Evolutionary conservation across 257 asterid genomes (phyloP), one percentile per base, ranked within the genome.

Genomic region (Oldenlandia corymbosa): DNA sequence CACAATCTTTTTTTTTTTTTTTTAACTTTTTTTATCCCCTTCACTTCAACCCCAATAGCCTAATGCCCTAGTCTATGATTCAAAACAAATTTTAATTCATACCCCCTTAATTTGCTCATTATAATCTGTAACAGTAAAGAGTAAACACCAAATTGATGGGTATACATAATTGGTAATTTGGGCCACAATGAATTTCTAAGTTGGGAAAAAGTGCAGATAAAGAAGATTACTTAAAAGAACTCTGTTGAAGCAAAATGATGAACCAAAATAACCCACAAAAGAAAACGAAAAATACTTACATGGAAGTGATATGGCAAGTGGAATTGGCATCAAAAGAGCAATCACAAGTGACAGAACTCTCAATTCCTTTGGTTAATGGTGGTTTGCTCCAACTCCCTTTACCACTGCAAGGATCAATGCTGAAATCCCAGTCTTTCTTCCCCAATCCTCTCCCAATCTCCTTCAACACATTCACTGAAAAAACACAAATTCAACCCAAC

Each of bases 341-440:
- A 71, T 86, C 79, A 71, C 98, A 91, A 24, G 76, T 62, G 20
- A 91, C 83, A 55, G 77, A 74, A 73, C 82, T 91, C 74, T 91
- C 94, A 65, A 81, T 27, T 30, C 94, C 90, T 79, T 88, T 86
- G 5, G 37, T 62, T 10, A 67, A 41, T 67, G 76, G 36, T 10
- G 92, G 87, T 62, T 76, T 27, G 65, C 83, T 91, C 98, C 96
- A 91, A 68, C 78, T 88, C 54, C 87, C 96, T 62, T 67, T 79
- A 21, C 83, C 85, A 70, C 86, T 80, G 73, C 96, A 91, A 4
- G 94, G 92, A 75, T 91, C 95, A 54, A 49, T 74, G 74, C 70
- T 73, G 60, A 88, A 86, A 66, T 88, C 83, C 96, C 98, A 91
- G 71, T 88, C 98, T 26, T 20, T 83, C 55, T 86, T 88, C 73